These are phyloP conservation scores for Trichosporon coremiiforme DNA, from an alignment of 1,284 basidiomycete species.

Conservation along the genomic window DNA sequence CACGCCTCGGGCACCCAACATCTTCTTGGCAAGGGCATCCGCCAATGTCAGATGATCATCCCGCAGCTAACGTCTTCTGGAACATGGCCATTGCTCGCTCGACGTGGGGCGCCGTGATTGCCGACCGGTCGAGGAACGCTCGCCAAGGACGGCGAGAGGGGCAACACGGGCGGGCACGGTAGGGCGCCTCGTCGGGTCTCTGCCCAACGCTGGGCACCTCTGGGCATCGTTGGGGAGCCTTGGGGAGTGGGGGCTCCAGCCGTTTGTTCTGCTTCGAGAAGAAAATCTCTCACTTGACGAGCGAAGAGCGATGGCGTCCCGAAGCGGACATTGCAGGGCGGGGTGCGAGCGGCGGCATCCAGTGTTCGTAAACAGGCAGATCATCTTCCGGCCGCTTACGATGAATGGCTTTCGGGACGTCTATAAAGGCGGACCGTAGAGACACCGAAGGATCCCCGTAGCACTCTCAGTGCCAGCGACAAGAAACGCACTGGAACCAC, in stretches of 20 bases:
- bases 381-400: not conserved
- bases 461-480: constrained; percentile 1
- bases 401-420: not conserved
- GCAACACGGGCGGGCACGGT: not conserved
- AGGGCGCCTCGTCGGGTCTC: no score
- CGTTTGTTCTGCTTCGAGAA: not conserved
- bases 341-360: not conserved
- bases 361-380: not conserved
- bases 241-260: constrained; percentile 4
- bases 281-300: not conserved
- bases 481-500: not conserved
- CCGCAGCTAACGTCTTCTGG: not conserved
- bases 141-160: not conserved
- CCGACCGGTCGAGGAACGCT: not conserved
- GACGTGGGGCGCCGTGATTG: not conserved
- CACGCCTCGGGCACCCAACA: not conserved
- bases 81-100: not conserved
- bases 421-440: not conserved
- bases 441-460: not conserved
- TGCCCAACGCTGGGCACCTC: no score
- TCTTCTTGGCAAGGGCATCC: not conserved
- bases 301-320: not conserved
- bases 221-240: not conserved
- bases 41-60: not conserved
- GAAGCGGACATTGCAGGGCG: constrained; percentile 3